These are phyloP conservation scores for Fusarium sp. DNA, from an alignment of 2,329 filamentous ascomycete genomes.

Conservation along the genomic window DNA sequence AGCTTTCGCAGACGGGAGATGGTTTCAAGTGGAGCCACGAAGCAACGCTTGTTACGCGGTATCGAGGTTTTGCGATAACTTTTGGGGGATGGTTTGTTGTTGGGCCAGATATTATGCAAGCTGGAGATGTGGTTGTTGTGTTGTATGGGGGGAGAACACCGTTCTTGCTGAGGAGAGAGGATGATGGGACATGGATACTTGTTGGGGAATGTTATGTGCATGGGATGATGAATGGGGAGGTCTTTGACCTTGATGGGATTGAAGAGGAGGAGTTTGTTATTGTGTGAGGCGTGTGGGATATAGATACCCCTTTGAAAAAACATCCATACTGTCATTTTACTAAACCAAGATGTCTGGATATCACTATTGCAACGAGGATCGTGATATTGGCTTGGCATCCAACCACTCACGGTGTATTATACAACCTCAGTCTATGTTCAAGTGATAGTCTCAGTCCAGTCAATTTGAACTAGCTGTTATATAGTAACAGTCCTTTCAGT, in stretches of 20 bases:
- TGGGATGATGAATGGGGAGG: conserved; percentile 49
- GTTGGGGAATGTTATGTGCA: conserved; percentile 50
- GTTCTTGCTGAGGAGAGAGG: conserved; percentile 41
- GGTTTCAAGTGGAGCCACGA: conserved; percentile 48
- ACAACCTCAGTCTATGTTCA: too few species aligned
- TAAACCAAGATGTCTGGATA: background rate
- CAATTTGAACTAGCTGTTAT: background rate
- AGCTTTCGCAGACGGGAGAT: conserved; percentile 41
- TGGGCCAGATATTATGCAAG: conserved; percentile 43
- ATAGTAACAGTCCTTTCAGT: background rate
- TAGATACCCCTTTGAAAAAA: conserved; percentile 12
- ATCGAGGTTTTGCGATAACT: conserved; percentile 46
- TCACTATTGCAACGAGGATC: background rate
- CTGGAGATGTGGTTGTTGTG: conserved; percentile 45
- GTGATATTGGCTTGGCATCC: background rate
- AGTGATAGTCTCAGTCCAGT: background rate
- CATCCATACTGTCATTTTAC: background rate
- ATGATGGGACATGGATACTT: conserved; percentile 36
- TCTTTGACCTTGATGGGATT: conserved; percentile 30
- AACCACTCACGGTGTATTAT: too few species aligned
- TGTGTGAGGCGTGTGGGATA: conserved; percentile 27
- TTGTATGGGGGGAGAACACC: conserved; percentile 46
- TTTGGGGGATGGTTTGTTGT: conserved; percentile 45
- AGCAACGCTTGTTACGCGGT: conserved; percentile 46
- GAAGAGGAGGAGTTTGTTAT: conserved; percentile 45